Evolutionary conservation across 164 flowering plant genomes (phyloP).

Genomic region (Paratinospora sagittata): DNA sequence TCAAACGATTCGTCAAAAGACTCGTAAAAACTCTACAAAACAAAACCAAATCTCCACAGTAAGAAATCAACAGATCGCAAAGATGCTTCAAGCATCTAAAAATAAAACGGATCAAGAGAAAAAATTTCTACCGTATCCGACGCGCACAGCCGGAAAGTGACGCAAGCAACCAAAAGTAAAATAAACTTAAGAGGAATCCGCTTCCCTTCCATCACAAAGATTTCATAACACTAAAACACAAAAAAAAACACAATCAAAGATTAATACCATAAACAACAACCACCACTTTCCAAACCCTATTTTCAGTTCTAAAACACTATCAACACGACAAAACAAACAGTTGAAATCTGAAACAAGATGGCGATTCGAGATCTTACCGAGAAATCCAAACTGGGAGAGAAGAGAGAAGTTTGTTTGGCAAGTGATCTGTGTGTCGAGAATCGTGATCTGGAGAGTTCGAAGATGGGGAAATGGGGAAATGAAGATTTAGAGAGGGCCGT

Average conservation of each 20-base stretch:
- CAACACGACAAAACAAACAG: neutral
- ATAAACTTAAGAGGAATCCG: slow-evolving; percentile 11
- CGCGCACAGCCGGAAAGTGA: slow-evolving; percentile 23
- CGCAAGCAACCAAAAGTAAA: slow-evolving; percentile 21
- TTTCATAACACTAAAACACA: slow-evolving; percentile 11
- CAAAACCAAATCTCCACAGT: neutral
- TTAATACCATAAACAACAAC: neutral
- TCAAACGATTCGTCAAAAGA: slow-evolving; percentile 74
- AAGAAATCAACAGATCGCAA: neutral
- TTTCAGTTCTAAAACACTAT: too few relatives aligned
- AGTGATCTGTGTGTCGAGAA: neutral
- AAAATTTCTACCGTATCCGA: slow-evolving; percentile 25
- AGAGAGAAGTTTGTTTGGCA: neutral
- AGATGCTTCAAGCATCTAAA: neutral
- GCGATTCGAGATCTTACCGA: neutral
- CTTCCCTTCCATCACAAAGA: slow-evolving; percentile 20
- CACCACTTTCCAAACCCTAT: neutral
- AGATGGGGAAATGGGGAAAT: neutral
- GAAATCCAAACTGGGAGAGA: neutral
- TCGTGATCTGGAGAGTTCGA: too few relatives aligned
- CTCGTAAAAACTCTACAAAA: slow-evolving; percentile 57
- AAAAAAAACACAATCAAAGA: neutral
- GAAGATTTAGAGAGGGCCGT: too few relatives aligned
- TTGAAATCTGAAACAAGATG: neutral
- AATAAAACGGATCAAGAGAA: neutral